Base-by-base conservation (phyloP, 2,329 filamentous ascomycete species). In the Tympanopsis confertula region DNA sequence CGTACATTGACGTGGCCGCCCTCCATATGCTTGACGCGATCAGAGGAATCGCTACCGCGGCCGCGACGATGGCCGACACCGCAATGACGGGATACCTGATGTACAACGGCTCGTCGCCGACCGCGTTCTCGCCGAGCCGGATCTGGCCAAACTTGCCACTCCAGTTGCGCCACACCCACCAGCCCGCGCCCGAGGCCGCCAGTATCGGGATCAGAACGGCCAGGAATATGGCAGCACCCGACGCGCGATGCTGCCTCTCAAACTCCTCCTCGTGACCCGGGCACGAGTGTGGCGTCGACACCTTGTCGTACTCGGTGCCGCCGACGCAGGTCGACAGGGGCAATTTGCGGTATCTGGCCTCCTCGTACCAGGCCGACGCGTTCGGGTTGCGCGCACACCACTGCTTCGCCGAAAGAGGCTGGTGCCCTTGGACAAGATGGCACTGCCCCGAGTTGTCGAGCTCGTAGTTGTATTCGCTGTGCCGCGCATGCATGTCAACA, bases 391-490 rank as follows among this genome's bases (percentile, higher is more conserved):
- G 62, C 38, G 58, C 54, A 55, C 73, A 78, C 59, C 63, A 69
- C 41, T 69, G 60, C 40, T 61, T 51, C 7, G 63, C 65, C 19
- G 68, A 62, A 12, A 69, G 50, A 12, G 84, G 79, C 10, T 71
- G 45, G 29, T 87, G 73, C 12, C 88, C 89, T 1, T 71, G 57
- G 2, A 96, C 86, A 12, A 93, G 74, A 4, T 58, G 59, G 61
- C 91, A 98, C 44, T 82, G 77, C 36, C 82, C 82, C 51, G 87
- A 82, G 19, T 64, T 70, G 56, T 84, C 75, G 35, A 83, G 75
- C 55, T 96, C 80, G 58, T 76, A 98, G 59, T 98, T 98, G 69
- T 86, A 98, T 55, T 93, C 89, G 61, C 86, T 91, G 17, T 28
- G 15, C 4, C 22, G 17, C 35, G 35, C 20, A 38, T 12, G 14